Base-by-base conservation (phyloP, 129 eudicot species). In the Lonicera japonica region DNA sequence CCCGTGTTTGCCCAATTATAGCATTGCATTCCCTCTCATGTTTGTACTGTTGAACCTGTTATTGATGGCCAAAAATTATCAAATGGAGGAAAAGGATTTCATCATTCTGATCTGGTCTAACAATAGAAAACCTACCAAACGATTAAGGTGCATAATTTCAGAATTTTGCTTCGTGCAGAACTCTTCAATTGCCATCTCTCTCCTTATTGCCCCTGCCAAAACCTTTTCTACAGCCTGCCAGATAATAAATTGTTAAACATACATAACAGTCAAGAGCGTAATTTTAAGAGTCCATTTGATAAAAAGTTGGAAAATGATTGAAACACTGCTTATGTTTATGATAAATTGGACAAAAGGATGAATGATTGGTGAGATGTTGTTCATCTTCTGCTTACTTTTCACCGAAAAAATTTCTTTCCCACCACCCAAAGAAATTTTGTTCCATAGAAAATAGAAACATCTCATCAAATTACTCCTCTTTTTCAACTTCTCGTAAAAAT, bases 131-230 rank as follows among this genome's bases (percentile, higher is more conserved):
- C 85, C 51, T 75, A 88, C 99, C 92, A 94, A 75, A 61, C 96
- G 96, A 65, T 85, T 94, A 47, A 94, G 95, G 50, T 94, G 89
- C 79, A 64, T 75, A 67, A 94, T 94, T 75, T 88, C 96, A 58
- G 82, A 59, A 56, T 67, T 68, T 79, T 94, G 92, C 65, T 72
- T 85, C 45, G 79, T 77, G 74, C 99, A 88, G 51, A 68, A 83
- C 71, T 94, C 99, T 62, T 88, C 99, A 56, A 94, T 58, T 25
- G 96, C 96, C 96, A 94, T 88, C 79, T 94, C 99, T 77, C 99
- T 84, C 73, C 99, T 83, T 56, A 94, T 85, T 47, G 96, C 95
- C 64, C 99, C 99, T 16, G 99, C 96, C 74, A 94, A 71, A 4
- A 94, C 99, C 73, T 88, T 94, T 68, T 94, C 99, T 21, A 94